phyloP scores from a whole-genome alignment of 2,329 filamentous ascomycete genomes.

The Fusarium decemcellulare region DNA sequence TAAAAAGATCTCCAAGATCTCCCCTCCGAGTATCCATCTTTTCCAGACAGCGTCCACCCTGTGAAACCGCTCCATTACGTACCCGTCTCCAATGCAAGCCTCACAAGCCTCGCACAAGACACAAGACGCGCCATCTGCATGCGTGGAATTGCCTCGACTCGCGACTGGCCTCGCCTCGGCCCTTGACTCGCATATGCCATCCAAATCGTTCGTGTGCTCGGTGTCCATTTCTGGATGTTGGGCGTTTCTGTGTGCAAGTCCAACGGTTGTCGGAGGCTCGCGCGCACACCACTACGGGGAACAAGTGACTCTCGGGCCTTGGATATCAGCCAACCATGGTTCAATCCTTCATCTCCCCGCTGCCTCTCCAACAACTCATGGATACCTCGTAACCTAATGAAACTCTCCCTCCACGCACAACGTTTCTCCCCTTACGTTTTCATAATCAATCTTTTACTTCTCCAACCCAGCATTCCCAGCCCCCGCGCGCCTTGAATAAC shows the following conservation, averaged over 20 bases:
- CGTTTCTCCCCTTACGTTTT: background rate
- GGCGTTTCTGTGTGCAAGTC: background rate
- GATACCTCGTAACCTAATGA: background rate
- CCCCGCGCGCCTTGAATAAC: slow-evolving; percentile 28
- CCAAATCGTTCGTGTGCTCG: background rate
- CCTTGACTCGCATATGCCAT: background rate
- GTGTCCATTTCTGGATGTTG: slow-evolving; percentile 10
- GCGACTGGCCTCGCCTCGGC: background rate
- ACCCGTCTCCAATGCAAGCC: slow-evolving; percentile 14
- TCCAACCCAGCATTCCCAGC: background rate
- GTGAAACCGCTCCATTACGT: slow-evolving; percentile 20
- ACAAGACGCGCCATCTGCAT: slow-evolving; percentile 7
- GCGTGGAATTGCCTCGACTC: slow-evolving; percentile 3
- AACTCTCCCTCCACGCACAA: background rate
- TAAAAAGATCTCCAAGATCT: slow-evolving; percentile 1
- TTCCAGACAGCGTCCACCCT: slow-evolving; percentile 10
- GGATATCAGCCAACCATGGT: background rate
- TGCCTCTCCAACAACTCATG: slow-evolving; percentile 13
- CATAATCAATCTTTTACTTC: slow-evolving; percentile 2
- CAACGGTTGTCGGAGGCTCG: background rate
- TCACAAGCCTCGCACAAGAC: slow-evolving; percentile 13
- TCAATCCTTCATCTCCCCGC: slow-evolving; percentile 1
- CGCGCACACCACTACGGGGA: background rate
- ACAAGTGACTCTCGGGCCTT: background rate
- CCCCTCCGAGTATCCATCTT: background rate